Base-by-base conservation (phyloP, 805 yeast genomes). In the Lipomyces starkeyi region DNA sequence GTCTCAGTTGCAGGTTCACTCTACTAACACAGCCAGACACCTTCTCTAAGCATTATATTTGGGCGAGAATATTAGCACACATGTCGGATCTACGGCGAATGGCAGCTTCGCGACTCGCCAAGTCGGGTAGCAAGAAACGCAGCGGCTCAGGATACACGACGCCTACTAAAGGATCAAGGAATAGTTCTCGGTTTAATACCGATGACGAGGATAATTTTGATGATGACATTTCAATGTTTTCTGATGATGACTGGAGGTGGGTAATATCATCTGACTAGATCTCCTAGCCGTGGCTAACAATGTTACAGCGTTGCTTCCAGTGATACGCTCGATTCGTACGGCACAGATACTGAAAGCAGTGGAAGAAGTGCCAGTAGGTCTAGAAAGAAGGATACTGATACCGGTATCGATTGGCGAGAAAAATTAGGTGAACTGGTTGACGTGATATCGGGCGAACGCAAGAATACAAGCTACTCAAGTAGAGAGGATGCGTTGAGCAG, bases 241-340 rank as follows among this genome's bases (percentile, higher is more conserved):
- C 70, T 1, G 71, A 68, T 40, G 58, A 63, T 43, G 72, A 70
- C 40, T 69, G 72, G 72, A 68, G 72, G 67, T 67, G 32, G 59
- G 34, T 3, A 11, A 53, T 17, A 20, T 6, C 13, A n/a, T 3
- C 29, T 43, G 52, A 5, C 32, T 17, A 27, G 29, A 11, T 3
- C 8, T n/a, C 27, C 11, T 49, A 17, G 14, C 5, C 17, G 5
- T 17, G 9, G 54, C 40, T 61, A 35, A 53, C n/a, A 3, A 13
- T n/a, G 13, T 11, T 35, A 2, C 32, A 66, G 70, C 34, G 43
- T 66, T 8, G 67, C 53, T 9, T 68, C 71, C 9, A 40, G 29
- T 9, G 69, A 61, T 25, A 68, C 71, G 13, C 63, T 64, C 34
- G 70, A 59, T 25, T 68, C 71, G 2, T 61, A 58, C 34, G 64